Percentiles rank a stretch among this genome's conserved stretches.
Evolutionary conservation across 139 green algal genomes (phyloP).

Genomic region (Bryopsis sp.): DNA sequence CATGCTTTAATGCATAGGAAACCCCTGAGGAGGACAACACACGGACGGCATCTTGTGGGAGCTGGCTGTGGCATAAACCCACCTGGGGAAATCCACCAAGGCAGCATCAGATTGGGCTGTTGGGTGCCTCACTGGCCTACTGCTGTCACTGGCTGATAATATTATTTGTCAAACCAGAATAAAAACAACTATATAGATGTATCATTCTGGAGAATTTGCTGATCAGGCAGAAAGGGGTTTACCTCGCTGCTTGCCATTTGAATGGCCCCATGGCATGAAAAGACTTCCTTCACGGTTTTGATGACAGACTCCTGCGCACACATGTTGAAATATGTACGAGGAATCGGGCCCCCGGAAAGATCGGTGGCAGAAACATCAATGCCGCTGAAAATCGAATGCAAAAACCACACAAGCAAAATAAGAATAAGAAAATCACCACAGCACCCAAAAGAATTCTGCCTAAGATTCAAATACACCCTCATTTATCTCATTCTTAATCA

Average conservation of each 20-base stretch:
- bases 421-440: no score
- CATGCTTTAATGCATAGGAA: conserved; percentile 6
- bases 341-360: neutral
- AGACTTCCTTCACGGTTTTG: conserved; percentile 8
- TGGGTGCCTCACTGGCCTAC: neutral
- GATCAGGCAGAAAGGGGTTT: no score
- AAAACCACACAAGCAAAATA: no score
- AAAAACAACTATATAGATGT: no score
- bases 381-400: neutral
- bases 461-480: no score
- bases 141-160: no score
- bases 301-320: neutral
- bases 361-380: neutral
- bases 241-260: conserved; percentile 16
- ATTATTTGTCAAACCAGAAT: no score
- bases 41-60: conserved; percentile 11
- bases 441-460: no score
- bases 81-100: neutral
- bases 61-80: conserved; percentile 2
- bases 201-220: no score
- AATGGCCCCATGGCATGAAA: neutral
- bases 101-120: neutral
- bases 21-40: conserved; percentile 10
- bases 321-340: neutral
- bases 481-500: no score